phyloP scores from a whole-genome alignment of 169 alveolate genomes.

The Plasmodium inui region DNA sequence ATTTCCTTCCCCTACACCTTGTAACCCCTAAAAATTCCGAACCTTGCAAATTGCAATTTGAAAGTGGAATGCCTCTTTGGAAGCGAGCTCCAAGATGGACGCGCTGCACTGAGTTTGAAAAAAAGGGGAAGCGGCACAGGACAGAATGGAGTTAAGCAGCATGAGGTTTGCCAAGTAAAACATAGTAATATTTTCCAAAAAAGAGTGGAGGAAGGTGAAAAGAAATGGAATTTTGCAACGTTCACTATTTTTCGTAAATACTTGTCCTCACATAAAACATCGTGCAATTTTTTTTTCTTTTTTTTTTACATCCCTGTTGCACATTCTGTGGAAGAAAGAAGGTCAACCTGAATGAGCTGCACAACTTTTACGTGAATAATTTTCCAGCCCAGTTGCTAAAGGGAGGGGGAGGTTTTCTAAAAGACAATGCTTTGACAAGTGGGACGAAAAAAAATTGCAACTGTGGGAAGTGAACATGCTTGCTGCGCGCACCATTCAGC shows the following conservation, averaged over 20 bases:
- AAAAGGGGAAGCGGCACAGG: neutral
- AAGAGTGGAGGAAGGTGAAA: neutral
- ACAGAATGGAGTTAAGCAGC: neutral
- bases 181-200: neutral
- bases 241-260: neutral
- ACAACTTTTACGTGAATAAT: neutral
- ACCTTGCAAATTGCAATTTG: neutral
- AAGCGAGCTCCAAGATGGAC: neutral
- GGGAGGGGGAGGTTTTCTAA: neutral
- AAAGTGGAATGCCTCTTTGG: neutral
- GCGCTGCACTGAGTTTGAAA: neutral
- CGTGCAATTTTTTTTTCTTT: neutral
- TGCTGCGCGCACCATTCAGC: neutral
- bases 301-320: neutral
- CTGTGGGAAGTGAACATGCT: neutral
- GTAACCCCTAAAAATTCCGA: neutral
- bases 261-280: neutral
- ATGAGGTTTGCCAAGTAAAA: neutral
- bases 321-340: neutral
- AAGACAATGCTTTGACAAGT: neutral
- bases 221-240: neutral
- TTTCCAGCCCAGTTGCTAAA: conserved; percentile 1
- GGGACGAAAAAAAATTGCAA: neutral
- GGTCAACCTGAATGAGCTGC: neutral
- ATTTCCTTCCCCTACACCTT: neutral